Percentiles rank a stretch among this genome's conserved stretches.
phyloP scores from a whole-genome alignment of 2,329 filamentous ascomycete species.

The Thielaviopsis musarum region DNA sequence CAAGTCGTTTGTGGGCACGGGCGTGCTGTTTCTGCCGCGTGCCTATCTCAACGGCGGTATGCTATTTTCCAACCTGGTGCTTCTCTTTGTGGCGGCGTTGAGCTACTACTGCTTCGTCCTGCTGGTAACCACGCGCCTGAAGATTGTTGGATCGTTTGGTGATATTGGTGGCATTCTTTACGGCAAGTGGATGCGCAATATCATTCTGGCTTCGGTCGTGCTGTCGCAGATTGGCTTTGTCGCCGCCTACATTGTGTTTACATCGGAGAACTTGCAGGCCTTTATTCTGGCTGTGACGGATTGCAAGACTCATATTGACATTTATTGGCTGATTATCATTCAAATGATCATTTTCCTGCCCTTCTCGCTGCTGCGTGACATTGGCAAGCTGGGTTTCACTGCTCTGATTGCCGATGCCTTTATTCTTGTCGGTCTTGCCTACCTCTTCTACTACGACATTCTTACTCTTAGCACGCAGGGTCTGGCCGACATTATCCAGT shows the following conservation, averaged over 20 bases:
- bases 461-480: constrained; percentile 62
- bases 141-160: constrained; percentile 86
- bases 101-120: constrained; percentile 98
- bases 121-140: constrained; percentile 70
- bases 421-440: constrained; percentile 80
- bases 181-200: constrained; percentile 71
- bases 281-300: constrained; percentile 84
- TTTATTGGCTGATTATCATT: constrained; percentile 80
- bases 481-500: constrained; percentile 70
- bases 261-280: constrained; percentile 84
- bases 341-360: constrained; percentile 93
- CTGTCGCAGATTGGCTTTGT: constrained; percentile 92
- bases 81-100: constrained; percentile 68
- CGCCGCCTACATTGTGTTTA: constrained; percentile 91
- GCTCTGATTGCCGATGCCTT: constrained; percentile 87
- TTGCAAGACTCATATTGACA: constrained; percentile 70
- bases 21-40: constrained; percentile 79
- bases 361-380: constrained; percentile 84
- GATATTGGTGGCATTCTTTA: constrained; percentile 90
- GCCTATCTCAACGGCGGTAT: constrained; percentile 95
- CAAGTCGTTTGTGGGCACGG: constrained; percentile 96
- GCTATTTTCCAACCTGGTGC: constrained; percentile 83
- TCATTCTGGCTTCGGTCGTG: constrained; percentile 85
- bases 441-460: constrained; percentile 92
- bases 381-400: constrained; percentile 91